Evolutionary conservation across 2,329 filamentous ascomycete species (phyloP).

Genomic region (Hypomyces perniciosus): DNA sequence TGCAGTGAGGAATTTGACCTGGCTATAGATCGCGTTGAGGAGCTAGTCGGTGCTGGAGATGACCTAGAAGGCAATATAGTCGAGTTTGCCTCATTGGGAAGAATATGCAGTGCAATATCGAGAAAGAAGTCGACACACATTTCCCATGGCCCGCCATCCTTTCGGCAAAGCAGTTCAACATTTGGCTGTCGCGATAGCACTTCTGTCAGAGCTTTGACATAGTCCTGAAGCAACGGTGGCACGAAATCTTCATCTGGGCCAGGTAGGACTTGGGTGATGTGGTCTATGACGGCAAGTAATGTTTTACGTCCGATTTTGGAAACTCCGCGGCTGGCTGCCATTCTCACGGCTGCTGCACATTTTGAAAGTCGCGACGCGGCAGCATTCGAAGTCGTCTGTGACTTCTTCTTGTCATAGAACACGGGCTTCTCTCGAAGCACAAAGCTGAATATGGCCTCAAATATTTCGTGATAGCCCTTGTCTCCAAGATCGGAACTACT

Average conservation of each 20-base stretch:
- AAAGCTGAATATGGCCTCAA: constrained; percentile 71
- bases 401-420: constrained; percentile 51
- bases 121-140: constrained; percentile 65
- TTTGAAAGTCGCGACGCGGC: constrained; percentile 55
- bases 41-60: constrained; percentile 41
- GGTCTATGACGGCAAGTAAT: constrained; percentile 69
- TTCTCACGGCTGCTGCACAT: constrained; percentile 65
- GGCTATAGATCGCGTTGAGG: constrained; percentile 23
- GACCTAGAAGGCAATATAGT: constrained; percentile 31
- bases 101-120: constrained; percentile 48
- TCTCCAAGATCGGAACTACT: constrained; percentile 52
- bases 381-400: constrained; percentile 37
- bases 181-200: constrained; percentile 70
- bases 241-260: constrained; percentile 56
- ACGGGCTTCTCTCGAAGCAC: constrained; percentile 60
- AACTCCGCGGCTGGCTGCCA: constrained; percentile 64
- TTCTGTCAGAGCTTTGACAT: constrained; percentile 67
- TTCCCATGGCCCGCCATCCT: constrained; percentile 58
- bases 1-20: constrained; percentile 25
- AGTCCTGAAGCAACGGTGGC: constrained; percentile 65
- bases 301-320: constrained; percentile 68
- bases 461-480: constrained; percentile 73
- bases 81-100: constrained; percentile 34
- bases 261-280: constrained; percentile 71
- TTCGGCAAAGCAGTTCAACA: constrained; percentile 66